Base-by-base conservation (phyloP, 345 rosid genomes). In the Hibiscus mutabilis region DNA sequence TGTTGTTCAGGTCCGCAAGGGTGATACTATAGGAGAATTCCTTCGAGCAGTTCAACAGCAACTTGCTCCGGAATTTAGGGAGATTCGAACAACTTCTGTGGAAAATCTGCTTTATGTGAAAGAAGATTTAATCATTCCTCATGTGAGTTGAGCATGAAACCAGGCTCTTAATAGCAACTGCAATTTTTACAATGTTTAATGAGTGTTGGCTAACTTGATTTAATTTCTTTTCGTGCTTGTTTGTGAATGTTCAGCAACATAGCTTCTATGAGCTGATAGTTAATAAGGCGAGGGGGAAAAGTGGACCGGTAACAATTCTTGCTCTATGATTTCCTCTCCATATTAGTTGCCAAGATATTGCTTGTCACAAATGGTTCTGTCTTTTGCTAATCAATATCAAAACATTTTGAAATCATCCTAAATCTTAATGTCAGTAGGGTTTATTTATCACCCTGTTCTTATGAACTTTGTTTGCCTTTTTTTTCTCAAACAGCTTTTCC, bases 1-100 rank as follows among this genome's bases (percentile, higher is more conserved):
- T 53, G 5, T 72, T 60, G 24, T 33, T 27, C 71, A 92, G 99
- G 93, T 83, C 1, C 90, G 95, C 9, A 96, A 96, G 78, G 99
- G 99, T 77, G 97, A 92, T 44, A 62, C 76, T 21, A 92, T 96
- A 53, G 99, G 99, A 35, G 94, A 89, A 74, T 96, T 96, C 75
- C 93, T 96, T 68, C 82, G 96, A 46, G 83, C 85, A 75, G 98
- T 96, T 72, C 98, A 96, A 66, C 98, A 91, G 78, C 99, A 96
- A 80, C 99, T 96, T 69, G 98, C 99, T 5, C 98, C 99, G 2
- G 99, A 92, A 81, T 96, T 96, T 74, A 82, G 99, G 79, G 98
- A 96, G 83, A 85, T 96, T 67, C 86, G 98, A 78, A 96, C 98
- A 0, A 77, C 97, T 19, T 86, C 97, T 31, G 98, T 96, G 79